Evolutionary conservation across 192 early-diverging fungal species (phyloP), one percentile per base, ranked within the genome.

Genomic region (Coemansia sp.): DNA sequence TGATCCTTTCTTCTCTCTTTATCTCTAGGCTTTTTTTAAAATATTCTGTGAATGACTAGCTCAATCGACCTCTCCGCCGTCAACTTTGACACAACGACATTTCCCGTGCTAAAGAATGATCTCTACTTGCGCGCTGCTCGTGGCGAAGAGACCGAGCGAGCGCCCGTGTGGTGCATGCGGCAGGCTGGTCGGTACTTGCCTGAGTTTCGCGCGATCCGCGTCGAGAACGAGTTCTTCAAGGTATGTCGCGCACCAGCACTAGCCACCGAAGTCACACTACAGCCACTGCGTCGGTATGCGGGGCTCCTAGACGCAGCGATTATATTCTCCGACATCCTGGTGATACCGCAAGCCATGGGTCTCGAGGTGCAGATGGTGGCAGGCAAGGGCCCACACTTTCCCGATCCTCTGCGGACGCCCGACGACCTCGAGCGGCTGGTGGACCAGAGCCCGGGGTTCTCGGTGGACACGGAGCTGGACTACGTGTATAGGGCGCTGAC

Each of bases 291-390:
- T 61, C 91, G 95, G 38, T 99, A 93, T 77, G 86, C 68, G 8
- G 91, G 87, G 1, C 87, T 97, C 14, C 84, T 99, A 40, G 95
- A 97, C 69, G 95, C 95, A 3, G 91, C 95, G 6, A 99, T 99
- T 74, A 99, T 99, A 69, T 99, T 99, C 76, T 95, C 93, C 0
- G 97, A 99, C 83, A 99, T 99, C 70, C 82, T 99, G 28, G 95
- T 97, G 31, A 87, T 99, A 37, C 97, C 97, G 28, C 97, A 99
- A 72, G 95, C 97, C 18, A 79, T 99, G 85, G 97, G 97, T 1
- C 67, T 99, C 65, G 88, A 89, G 62, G 93, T 97, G n/a, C 80
- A 94, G 78, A 97, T 99, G 97, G 79, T 96, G 14, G 86, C 89
- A 0, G 91, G 89, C 23, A 88, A 92, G 64, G 97, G 95, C 37